Evolutionary conservation across 2,329 filamentous ascomycete genomes (phyloP).

Genomic region (Hortaea werneckii): DNA sequence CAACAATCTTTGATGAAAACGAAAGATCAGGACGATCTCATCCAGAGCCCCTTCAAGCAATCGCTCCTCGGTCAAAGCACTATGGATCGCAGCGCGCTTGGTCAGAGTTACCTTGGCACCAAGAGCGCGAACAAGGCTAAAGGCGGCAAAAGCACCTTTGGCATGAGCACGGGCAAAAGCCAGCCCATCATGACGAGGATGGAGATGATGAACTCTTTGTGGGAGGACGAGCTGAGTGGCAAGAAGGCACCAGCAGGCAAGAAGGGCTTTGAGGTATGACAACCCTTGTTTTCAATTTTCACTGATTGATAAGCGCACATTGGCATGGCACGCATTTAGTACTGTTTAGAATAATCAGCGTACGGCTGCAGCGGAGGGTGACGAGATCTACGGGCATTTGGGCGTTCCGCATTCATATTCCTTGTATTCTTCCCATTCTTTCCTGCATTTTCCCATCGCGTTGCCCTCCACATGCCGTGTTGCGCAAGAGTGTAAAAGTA

Average conservation of each 20-base stretch:
- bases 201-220: conserved; percentile 92
- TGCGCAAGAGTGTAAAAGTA: conserved; percentile 14
- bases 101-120: conserved; percentile 22
- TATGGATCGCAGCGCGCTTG: conserved; percentile 24
- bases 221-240: conserved; percentile 58
- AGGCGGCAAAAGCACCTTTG: conserved; percentile 8
- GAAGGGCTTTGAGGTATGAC: conserved; percentile 65
- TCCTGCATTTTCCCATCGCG: neutral
- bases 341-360: conserved; percentile 4
- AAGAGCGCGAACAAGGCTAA: conserved; percentile 24
- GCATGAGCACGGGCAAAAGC: conserved; percentile 14
- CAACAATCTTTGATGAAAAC: conserved; percentile 50
- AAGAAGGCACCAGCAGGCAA: conserved; percentile 13
- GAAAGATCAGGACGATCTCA: conserved; percentile 25
- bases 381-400: conserved; percentile 2
- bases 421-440: neutral
- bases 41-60: conserved; percentile 59
- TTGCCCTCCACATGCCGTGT: conserved; percentile 3
- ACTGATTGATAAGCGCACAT: no score
- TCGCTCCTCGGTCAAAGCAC: conserved; percentile 57
- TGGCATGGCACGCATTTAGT: no score
- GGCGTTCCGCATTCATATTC: conserved; percentile 5
- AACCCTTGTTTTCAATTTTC: conserved; percentile 19
- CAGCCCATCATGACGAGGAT: conserved; percentile 77
- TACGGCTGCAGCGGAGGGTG: conserved; percentile 15